These are phyloP conservation scores for Skeletonema grethae DNA, from an alignment of 108 stramenopile genomes.

Conservation along the genomic window DNA sequence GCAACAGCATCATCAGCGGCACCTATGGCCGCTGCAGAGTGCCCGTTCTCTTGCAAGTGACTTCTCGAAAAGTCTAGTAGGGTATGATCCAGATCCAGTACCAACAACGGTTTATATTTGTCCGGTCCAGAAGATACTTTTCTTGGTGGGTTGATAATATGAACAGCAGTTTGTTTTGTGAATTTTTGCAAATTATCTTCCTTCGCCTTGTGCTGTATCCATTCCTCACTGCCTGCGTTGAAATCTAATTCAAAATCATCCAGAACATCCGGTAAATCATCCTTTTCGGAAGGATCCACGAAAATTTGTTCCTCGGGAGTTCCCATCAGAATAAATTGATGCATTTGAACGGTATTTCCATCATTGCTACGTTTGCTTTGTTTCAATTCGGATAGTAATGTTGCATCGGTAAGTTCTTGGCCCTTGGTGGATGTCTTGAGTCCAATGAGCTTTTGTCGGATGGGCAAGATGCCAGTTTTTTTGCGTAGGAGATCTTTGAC, in stretches of 20 bases:
- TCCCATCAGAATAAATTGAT: constrained; percentile 95
- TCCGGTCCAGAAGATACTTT: constrained; percentile 34
- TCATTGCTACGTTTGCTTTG: constrained; percentile 49
- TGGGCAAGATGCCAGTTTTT: constrained; percentile 77
- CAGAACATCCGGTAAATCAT: constrained; percentile 85
- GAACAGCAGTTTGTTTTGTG: constrained; percentile 79
- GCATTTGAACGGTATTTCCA: constrained; percentile 33
- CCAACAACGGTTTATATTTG: constrained; percentile 78
- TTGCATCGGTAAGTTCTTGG: constrained; percentile 62
- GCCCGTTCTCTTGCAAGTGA: constrained; percentile 47
- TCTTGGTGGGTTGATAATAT: constrained; percentile 89
- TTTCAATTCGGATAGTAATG: constrained; percentile 64
- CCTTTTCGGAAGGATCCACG: constrained; percentile 82
- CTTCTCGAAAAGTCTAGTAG: constrained; percentile 87
- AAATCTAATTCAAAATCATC: constrained; percentile 94
- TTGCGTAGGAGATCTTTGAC: constrained; percentile 69
- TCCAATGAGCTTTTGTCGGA: constrained; percentile 93
- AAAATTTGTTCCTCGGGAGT: constrained; percentile 92
- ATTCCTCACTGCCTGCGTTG: constrained; percentile 72
- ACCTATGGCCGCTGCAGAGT: constrained; percentile 20
- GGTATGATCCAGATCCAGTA: constrained; percentile 96
- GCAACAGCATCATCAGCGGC: constrained; percentile 37
- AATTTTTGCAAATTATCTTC: constrained; percentile 87
- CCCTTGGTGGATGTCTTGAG: constrained; percentile 47
- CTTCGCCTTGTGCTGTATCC: constrained; percentile 84